Evolutionary conservation across 2,329 filamentous ascomycete species (phyloP).

Genomic region (Thielaviopsis euricoi): DNA sequence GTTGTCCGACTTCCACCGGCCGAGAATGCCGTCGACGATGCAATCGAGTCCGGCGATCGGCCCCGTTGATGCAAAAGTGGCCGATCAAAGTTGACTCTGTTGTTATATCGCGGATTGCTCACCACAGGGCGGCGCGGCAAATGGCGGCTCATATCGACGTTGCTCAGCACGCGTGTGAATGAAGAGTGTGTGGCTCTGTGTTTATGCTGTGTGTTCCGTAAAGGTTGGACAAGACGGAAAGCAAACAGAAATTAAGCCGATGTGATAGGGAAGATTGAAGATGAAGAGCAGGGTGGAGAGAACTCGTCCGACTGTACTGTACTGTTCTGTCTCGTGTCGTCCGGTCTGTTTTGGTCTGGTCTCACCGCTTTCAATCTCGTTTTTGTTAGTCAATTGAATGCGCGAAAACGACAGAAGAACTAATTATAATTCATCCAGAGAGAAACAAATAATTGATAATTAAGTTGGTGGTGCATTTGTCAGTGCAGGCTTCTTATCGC

Average conservation of each 20-base stretch:
- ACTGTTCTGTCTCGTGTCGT: not conserved
- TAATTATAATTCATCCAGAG: not conserved
- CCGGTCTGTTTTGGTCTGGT: not conserved
- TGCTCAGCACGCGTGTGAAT: conserved; percentile 1
- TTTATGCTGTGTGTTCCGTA: not conserved
- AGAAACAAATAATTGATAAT: not conserved
- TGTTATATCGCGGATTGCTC: conserved; percentile 37
- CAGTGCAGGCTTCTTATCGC: not conserved
- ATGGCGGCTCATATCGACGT: conserved; percentile 25
- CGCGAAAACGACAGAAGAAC: not conserved
- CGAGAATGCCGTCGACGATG: conserved; percentile 6
- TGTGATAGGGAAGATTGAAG: not conserved
- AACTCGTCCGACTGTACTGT: not conserved
- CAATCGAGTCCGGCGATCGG: conserved; percentile 23
- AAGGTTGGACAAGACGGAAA: not conserved
- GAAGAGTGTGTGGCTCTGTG: conserved; percentile 5
- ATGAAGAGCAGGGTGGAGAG: not conserved
- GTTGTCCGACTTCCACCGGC: conserved; percentile 3
- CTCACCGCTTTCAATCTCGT: not conserved
- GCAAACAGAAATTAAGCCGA: not conserved
- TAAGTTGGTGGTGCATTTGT: not conserved
- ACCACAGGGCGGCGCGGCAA: conserved; percentile 19
- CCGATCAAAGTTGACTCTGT: conserved; percentile 30
- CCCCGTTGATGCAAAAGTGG: conserved; percentile 32
- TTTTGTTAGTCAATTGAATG: not conserved